Conservation (phyloP, 2,329 filamentous ascomycete genomes). For the Xenoacremonium recifei region DNA sequence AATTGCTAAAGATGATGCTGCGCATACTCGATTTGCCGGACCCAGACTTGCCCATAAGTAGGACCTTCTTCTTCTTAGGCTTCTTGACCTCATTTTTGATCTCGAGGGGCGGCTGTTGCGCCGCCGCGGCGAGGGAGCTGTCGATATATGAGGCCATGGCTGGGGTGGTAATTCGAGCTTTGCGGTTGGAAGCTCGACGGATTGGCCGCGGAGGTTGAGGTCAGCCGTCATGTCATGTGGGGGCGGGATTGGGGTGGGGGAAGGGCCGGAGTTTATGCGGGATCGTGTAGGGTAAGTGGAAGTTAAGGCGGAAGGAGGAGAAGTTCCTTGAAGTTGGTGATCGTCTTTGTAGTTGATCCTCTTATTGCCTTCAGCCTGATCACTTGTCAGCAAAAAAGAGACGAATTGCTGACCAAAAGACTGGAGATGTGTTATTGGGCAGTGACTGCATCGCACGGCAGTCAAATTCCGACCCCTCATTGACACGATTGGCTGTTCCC, state of each 20-base stretch:
- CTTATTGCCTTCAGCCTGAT: no score
- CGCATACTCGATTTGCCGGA: constrained; percentile 98
- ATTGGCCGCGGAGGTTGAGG: constrained; percentile 4
- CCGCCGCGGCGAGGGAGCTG: constrained; percentile 28
- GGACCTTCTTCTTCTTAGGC: constrained; percentile 82
- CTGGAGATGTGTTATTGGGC: no score
- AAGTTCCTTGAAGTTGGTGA: no score
- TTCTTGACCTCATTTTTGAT: constrained; percentile 57
- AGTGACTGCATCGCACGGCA: no score
- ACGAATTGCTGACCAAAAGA: no score
- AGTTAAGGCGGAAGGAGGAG: no score
- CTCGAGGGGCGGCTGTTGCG: constrained; percentile 32
- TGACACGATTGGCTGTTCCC: no score
- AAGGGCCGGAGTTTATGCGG: background rate
- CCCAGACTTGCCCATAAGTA: constrained; percentile 92
- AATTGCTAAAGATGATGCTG: constrained; percentile 98
- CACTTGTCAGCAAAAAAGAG: no score
- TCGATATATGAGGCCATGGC: constrained; percentile 34
- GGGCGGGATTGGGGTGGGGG: no score
- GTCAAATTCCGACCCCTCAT: no score
- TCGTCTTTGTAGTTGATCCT: no score
- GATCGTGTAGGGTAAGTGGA: background rate
- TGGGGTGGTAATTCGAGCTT: constrained; percentile 5
- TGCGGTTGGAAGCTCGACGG: constrained; percentile 10
- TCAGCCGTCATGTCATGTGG: constrained; percentile 9